phyloP scores from a whole-genome alignment of 352 stramenopile genomes.

The Phytophthora sojae region DNA sequence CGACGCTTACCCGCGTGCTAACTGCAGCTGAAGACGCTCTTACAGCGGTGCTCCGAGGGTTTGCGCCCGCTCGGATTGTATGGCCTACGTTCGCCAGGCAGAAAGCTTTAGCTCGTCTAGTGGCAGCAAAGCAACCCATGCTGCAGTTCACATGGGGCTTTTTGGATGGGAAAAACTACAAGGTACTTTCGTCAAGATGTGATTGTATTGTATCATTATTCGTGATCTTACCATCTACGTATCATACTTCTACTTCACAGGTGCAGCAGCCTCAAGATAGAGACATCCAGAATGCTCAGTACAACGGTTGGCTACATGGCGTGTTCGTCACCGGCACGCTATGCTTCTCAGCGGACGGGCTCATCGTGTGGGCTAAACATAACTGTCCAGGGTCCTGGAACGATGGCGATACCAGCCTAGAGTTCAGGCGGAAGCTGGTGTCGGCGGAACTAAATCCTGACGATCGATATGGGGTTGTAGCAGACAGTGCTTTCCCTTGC shows the following conservation, averaged over 20 bases:
- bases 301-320: no score
- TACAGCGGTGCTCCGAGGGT: background rate
- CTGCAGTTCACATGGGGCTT: background rate
- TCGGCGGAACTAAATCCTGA: no score
- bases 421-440: no score
- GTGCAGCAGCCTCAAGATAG: no score
- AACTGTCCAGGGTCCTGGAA: no score
- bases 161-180: background rate
- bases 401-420: no score
- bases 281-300: no score
- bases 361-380: no score
- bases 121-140: background rate
- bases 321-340: no score
- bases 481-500: no score
- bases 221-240: background rate
- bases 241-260: background rate
- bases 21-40: background rate
- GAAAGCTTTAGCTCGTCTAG: background rate
- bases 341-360: no score
- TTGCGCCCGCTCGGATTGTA: background rate
- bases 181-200: background rate
- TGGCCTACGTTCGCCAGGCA: background rate
- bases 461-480: no score
- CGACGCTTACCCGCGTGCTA: background rate
- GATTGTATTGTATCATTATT: background rate